Evolutionary conservation across 441 rosid species (phyloP).

Genomic region (Arabidopsis hybrid): DNA sequence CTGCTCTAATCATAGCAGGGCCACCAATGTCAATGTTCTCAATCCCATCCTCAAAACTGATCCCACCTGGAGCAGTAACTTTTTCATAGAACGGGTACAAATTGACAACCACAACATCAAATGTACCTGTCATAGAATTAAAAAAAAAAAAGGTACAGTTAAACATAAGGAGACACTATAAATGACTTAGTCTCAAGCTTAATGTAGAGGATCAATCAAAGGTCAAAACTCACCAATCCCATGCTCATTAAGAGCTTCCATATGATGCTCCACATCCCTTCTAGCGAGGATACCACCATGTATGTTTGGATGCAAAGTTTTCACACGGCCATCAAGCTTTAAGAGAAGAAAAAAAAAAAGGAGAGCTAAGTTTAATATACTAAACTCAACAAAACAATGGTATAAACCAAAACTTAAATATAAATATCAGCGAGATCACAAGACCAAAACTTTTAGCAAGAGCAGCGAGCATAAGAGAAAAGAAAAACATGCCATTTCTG

Average conservation of each 20-base stretch:
- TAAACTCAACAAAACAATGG: constrained; percentile 47
- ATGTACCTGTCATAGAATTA: constrained; percentile 62
- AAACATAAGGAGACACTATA: background rate
- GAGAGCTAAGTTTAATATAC: constrained; percentile 32
- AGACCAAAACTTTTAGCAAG: background rate
- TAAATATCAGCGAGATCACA: background rate
- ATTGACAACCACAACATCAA: constrained; percentile 91
- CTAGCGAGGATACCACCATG: constrained; percentile 97
- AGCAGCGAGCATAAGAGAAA: background rate
- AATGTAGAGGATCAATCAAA: constrained; percentile 1
- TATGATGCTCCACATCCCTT: constrained; percentile 83
- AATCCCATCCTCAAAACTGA: constrained; percentile 84
- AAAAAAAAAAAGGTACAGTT: background rate
- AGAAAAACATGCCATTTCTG: constrained; percentile 70
- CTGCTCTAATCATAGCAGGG: constrained; percentile 93
- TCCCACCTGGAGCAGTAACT: constrained; percentile 72
- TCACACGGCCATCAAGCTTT: constrained; percentile 93
- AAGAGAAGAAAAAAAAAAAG: constrained; percentile 1
- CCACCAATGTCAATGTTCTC: constrained; percentile 97
- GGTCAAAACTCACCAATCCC: constrained; percentile 69
- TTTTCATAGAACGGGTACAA: constrained; percentile 89
- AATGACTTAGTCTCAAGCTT: constrained; percentile 1
- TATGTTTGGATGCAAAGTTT: constrained; percentile 86
- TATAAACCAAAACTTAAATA: background rate
- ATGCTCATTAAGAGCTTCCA: constrained; percentile 86